Evolutionary conservation across 176 grass and related monocot species (phyloP).

Genomic region (Microstegium vimineum): DNA sequence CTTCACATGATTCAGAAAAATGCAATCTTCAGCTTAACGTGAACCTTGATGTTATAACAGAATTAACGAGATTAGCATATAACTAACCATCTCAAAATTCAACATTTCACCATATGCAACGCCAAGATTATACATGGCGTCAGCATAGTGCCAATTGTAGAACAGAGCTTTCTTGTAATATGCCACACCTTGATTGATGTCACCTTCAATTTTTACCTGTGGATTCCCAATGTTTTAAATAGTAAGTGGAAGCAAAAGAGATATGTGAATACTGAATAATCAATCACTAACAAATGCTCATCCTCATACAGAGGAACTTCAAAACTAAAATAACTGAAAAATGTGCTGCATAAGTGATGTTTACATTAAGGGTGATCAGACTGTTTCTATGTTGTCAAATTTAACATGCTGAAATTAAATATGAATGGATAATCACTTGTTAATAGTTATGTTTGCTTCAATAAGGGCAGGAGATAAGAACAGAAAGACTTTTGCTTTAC

Average conservation of each 20-base stretch:
- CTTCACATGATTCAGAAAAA: conserved; percentile 43
- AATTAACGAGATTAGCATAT: conserved; percentile 6
- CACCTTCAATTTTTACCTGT: conserved; percentile 95
- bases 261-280: neutral
- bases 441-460: neutral
- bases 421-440: neutral
- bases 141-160: conserved; percentile 99
- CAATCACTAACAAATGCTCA: conserved; percentile 10
- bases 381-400: neutral
- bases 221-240: conserved; percentile 24
- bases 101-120: conserved; percentile 99
- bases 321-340: conserved; percentile 10
- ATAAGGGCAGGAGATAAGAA: neutral
- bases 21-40: conserved; percentile 21
- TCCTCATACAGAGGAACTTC: neutral
- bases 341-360: neutral
- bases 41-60: conserved; percentile 21
- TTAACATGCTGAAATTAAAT: neutral
- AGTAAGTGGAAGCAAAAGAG: conserved; percentile 5
- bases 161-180: conserved; percentile 99
- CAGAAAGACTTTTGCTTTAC: neutral
- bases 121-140: conserved; percentile 99
- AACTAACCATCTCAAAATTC: conserved; percentile 96
- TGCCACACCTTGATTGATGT: conserved; percentile 88
- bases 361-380: conserved; percentile 1